phyloP scores from a whole-genome alignment of 768 basidiomycete genomes.

The Termitomyces sp. region DNA sequence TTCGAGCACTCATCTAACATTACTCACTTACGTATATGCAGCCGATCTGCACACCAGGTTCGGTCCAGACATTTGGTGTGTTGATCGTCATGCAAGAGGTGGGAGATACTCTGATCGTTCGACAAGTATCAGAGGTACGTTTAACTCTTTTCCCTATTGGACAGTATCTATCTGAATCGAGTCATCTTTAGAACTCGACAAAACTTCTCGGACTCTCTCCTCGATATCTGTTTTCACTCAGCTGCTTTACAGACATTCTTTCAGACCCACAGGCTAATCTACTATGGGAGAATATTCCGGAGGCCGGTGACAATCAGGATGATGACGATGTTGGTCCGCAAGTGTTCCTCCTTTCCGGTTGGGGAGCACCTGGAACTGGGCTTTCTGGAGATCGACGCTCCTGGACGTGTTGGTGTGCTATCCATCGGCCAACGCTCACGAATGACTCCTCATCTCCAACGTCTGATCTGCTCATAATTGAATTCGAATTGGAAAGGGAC shows the following conservation, averaged over 20 bases:
- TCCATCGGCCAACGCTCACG: slow-evolving; percentile 45
- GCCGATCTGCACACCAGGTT: slow-evolving; percentile 80
- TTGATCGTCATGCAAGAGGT: slow-evolving; percentile 65
- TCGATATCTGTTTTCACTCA: slow-evolving; percentile 59
- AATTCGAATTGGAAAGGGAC: slow-evolving; percentile 77
- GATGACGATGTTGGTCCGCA: slow-evolving; percentile 45
- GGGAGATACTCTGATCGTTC: slow-evolving; percentile 52
- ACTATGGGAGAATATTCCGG: slow-evolving; percentile 72
- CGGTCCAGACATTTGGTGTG: slow-evolving; percentile 81
- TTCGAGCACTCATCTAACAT: not conserved
- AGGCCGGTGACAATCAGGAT: slow-evolving; percentile 45
- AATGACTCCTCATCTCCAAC: slow-evolving; percentile 4
- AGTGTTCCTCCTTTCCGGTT: slow-evolving; percentile 67
- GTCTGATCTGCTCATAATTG: slow-evolving; percentile 53
- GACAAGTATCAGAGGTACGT: slow-evolving; percentile 76
- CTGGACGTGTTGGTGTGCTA: slow-evolving; percentile 71
- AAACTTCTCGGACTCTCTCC: slow-evolving; percentile 74
- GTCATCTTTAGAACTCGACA: slow-evolving; percentile 54
- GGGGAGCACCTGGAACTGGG: slow-evolving; percentile 58
- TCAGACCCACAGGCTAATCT: slow-evolving; percentile 58
- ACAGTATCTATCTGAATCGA: not conserved
- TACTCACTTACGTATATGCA: slow-evolving; percentile 17
- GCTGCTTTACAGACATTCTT: slow-evolving; percentile 69
- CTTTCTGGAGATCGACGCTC: slow-evolving; percentile 25
- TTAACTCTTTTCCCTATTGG: not conserved